Evolutionary conservation across 163 green algal genomes (phyloP).

Genomic region (Coccomyxa subellipsoidea): DNA sequence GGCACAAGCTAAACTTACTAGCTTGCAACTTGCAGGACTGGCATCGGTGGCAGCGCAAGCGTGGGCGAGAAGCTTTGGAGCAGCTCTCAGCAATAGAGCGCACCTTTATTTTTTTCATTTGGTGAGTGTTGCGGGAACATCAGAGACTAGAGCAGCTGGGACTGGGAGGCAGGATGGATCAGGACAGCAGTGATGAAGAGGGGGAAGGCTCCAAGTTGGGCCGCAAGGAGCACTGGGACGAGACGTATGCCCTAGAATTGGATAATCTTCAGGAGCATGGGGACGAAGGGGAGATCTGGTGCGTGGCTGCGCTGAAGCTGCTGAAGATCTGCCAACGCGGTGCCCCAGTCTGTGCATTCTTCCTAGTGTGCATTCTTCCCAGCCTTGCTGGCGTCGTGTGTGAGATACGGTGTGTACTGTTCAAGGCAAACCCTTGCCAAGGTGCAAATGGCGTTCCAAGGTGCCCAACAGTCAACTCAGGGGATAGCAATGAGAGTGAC

Average conservation of each 20-base stretch:
- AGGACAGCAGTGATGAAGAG: constrained; percentile 9
- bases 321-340: not conserved
- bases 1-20: too few relatives aligned
- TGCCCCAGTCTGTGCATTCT: not conserved
- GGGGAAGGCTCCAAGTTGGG: constrained; percentile 22
- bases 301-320: not conserved
- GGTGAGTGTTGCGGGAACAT: not conserved
- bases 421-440: not conserved
- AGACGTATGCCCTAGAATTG: constrained; percentile 23
- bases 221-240: constrained; percentile 29
- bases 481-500: not conserved
- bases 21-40: too few relatives aligned
- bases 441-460: not conserved
- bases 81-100: not conserved
- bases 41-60: not conserved
- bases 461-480: too few relatives aligned
- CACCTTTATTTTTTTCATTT: too few relatives aligned
- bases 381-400: too few relatives aligned
- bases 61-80: not conserved
- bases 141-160: not conserved
- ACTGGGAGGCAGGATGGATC: not conserved
- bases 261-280: constrained; percentile 16
- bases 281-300: constrained; percentile 44
- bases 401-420: too few relatives aligned
- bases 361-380: not conserved